Conservation (phyloP, 495 filamentous ascomycete genomes). For the Parachaetomium inaequale region DNA sequence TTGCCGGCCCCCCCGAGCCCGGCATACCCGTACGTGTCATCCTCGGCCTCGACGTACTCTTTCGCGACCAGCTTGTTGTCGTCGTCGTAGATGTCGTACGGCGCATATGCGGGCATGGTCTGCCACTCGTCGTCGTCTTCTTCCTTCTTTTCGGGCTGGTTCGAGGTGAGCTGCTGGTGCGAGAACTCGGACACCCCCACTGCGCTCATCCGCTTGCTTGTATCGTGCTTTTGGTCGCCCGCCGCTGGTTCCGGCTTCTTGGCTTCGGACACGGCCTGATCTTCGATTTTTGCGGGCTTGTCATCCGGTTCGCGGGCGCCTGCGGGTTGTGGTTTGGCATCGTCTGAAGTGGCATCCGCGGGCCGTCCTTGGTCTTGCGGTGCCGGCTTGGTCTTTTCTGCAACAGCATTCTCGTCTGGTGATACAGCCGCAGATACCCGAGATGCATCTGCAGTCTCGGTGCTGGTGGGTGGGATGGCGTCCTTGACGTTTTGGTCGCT, state of each 20-base stretch:
- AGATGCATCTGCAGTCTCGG: conserved; percentile 21
- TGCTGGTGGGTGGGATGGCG: conserved; percentile 27
- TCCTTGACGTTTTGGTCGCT: conserved; percentile 40
- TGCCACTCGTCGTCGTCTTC: conserved; percentile 74
- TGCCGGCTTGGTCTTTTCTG: conserved; percentile 13
- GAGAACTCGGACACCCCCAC: conserved; percentile 75
- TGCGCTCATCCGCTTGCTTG: conserved; percentile 22
- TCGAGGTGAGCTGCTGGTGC: conserved; percentile 72
- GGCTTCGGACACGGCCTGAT: conserved; percentile 20
- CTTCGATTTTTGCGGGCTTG: conserved; percentile 21
- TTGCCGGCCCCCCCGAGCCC: conserved; percentile 83
- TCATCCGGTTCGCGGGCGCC: neutral
- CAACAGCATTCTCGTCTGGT: neutral
- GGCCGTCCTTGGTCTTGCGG: conserved; percentile 7
- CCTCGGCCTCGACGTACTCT: conserved; percentile 66
- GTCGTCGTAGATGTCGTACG: conserved; percentile 93
- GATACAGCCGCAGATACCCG: conserved; percentile 18
- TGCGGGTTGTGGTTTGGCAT: conserved; percentile 4
- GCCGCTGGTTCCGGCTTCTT: conserved; percentile 18
- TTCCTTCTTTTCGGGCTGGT: conserved; percentile 46
- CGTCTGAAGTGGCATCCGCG: conserved; percentile 12
- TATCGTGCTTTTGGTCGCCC: conserved; percentile 32
- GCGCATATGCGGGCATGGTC: conserved; percentile 86
- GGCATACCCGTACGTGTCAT: conserved; percentile 67
- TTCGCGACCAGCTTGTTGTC: conserved; percentile 80